phyloP scores from a whole-genome alignment of 1,139 yeast species.

The Kodamaea fungicola region DNA sequence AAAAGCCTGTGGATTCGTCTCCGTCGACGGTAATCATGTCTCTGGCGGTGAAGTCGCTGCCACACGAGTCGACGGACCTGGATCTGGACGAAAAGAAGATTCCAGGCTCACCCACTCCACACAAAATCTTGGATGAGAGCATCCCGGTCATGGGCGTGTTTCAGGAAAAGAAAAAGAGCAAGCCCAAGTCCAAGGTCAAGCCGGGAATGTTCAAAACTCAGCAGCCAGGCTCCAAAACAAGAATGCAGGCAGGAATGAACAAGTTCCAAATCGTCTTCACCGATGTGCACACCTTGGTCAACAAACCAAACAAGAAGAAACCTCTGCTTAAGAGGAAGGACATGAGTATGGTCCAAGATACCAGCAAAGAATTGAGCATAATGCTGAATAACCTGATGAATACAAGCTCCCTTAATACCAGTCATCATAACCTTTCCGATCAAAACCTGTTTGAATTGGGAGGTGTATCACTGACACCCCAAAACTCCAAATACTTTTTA shows the following conservation, averaged over 20 bases:
- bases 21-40: conserved; percentile 23
- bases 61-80: conserved; percentile 7
- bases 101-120: conserved; percentile 45
- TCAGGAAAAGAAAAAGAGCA: conserved; percentile 24
- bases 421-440: conserved; percentile 20
- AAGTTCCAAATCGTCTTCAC: conserved; percentile 54
- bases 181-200: conserved; percentile 31
- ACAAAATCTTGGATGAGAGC: conserved; percentile 18
- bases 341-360: conserved; percentile 6
- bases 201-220: conserved; percentile 15
- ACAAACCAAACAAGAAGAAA: conserved; percentile 30
- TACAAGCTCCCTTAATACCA: conserved; percentile 18
- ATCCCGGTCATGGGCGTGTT: conserved; percentile 45
- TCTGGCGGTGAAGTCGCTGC: conserved; percentile 13
- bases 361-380: conserved; percentile 21
- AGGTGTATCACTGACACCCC: conserved; percentile 38
- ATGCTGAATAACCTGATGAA: conserved; percentile 27
- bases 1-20: conserved; percentile 16
- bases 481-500: conserved; percentile 36
- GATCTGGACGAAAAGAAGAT: conserved; percentile 8
- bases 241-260: conserved; percentile 45
- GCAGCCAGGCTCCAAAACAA: conserved; percentile 17
- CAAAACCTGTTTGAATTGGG: conserved; percentile 40
- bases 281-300: conserved; percentile 46
- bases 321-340: conserved; percentile 6